Base-by-base conservation (phyloP, 164 flowering plant species). In the Cinnamomum chago region DNA sequence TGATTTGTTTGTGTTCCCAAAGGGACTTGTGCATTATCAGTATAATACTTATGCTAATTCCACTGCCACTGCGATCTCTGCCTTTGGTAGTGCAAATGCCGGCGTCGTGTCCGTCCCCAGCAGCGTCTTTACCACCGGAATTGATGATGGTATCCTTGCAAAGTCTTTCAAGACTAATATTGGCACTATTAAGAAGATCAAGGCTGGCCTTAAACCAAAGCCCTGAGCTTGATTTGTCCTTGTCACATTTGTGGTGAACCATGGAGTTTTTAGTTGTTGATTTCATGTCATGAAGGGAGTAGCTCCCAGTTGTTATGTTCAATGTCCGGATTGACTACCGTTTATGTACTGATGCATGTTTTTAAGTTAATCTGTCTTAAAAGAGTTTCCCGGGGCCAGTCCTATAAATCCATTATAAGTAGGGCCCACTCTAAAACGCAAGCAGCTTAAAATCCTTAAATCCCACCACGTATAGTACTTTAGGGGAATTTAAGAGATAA, bases 1-100 rank as follows among this genome's bases (percentile, higher is more conserved):
- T 7, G 81, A 81, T 72, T 70, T 78, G 81, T 81, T 81, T 55
- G 24, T 81, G 12, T 81, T 81, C 20, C 81, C 83, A 7, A 76
- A 78, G 67, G 83, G 80, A 35, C 74, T 75, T 12, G 76, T 75
- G 0, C 76, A 75, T 70, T 77, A 27, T 22, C 75, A 76, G 20
- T 76, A 67, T 72, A 77, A 77, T 62, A 25, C 73, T 4, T 47
- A 78, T 60, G 52, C 69, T 2, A 1, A 62, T 18, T 10, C 35
- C 0, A 11, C 55, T 3, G 81, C 87, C 7, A 2, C 65, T 1
- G 85, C 81, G 0, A 15, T 85, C 6, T 83, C 87, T 5, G 82
- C 84, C 28, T 68, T 74, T 67, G 76, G 72, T 18, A 68, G 76
- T 58, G 76, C 72, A 25, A 72, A 35, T 65, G 80, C 80, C 2